Evolutionary conservation across 768 basidiomycete species (phyloP), one percentile per base, ranked within the genome.

Genomic region (Pholiota conissans): DNA sequence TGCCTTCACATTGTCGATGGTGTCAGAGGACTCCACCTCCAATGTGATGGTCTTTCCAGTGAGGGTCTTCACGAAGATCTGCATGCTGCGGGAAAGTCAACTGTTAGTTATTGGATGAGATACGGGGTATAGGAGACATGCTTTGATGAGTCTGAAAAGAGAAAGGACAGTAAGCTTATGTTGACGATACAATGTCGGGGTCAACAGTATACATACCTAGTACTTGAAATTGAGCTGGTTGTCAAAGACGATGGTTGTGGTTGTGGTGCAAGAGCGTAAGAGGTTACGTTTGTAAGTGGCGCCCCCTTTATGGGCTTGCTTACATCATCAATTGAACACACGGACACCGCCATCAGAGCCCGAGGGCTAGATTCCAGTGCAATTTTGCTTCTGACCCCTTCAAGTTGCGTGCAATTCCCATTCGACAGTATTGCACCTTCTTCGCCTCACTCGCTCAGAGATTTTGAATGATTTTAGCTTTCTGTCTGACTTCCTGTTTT

Each of bases 1-100:
- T 13, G 81, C 76, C 76, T 86, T 87, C 57, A 87, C 86, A 60
- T 86, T 86, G 71, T 87, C 86, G 61, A 88, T 87, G 35, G 61
- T 62, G 47, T 62, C 61, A 27, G 61, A 62, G 57, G 61, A 62
- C 54, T 62, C 61, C 29, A 62, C 61, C 61, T 62, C 61, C 35
- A 62, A 53, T 42, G 61, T 62, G 50, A 62, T 62, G 57, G 61
- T 62, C 55, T 59, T 70, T 61, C 59, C 69, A n/a, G 69, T 70
- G 54, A 70, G 56, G 2, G 69, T 70, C 66, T 70, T 70, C 39
- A 70, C 71, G 48, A 72, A 73, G 59, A 73, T 73, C 59, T 73
- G 71, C 71, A 73, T 73, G 52, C 62, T 67, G 37, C 49, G 39
- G 26, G 45, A 24, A 50, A 50, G 52, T 58, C 46, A 57, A 45